Evolutionary conservation across 2,329 filamentous ascomycete species (phyloP), one percentile per base, ranked within the genome.

Genomic region (Trichoderma sp.): DNA sequence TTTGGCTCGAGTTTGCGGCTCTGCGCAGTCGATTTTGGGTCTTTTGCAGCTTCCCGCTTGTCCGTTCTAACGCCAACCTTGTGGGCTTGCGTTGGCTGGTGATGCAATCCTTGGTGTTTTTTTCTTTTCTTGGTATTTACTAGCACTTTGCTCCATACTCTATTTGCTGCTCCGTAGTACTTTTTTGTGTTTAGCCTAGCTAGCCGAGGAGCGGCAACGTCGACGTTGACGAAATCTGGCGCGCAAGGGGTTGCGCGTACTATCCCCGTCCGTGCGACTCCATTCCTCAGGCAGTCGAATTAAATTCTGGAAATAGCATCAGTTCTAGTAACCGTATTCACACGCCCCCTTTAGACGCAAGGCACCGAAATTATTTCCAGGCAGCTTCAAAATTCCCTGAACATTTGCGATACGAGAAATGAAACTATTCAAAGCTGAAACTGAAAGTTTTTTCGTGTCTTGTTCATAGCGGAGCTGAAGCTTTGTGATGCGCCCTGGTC

Each of bases 331-430:
- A 24, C 38, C n/a, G 29, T 65, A 66, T 74, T 59, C 50, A 38
- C 71, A 41, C 71, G 7, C 71, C 71, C 71, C 62, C 63, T 35
- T 59, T 60, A 9, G 3, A 6, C 60, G 38, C 63, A 74, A 74
- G 71, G 71, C 71, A 74, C 35, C 71, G 71, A 74, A 33, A 74
- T 74, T 74, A 59, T 62, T 45, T 67, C 50, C 50, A 74, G 71
- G 71, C 71, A 74, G 31, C 71, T 60, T 74, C 29, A 18, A 6
- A 50, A 33, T 16, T 38, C 21, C 24, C 29, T 27, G 8, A 35
- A 24, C n/a, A 3, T 33, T 21, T 65, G 41, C 31, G 12, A 60
- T 12, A 45, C n/a, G 21, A n/a, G 21, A 31, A 29, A 50, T 1
- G 50, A 27, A n/a, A 60, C 8, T 27, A 11, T 31, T 33, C 24